These are phyloP conservation scores for Atkinsonella hypoxylon DNA, from an alignment of 2,329 filamentous ascomycete species.

Conservation along the genomic window DNA sequence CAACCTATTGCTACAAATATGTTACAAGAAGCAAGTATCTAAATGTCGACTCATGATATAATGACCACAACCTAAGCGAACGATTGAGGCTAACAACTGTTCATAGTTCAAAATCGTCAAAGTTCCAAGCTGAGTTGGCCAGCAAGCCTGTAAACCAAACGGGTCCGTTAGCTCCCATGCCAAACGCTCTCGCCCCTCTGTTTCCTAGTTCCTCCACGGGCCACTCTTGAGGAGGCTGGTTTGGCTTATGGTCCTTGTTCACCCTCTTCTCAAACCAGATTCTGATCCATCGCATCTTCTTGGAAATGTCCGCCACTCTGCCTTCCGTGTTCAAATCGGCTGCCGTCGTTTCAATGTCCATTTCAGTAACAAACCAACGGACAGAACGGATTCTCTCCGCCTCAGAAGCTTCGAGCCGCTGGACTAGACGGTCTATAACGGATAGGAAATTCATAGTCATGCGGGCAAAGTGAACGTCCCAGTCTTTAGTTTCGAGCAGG, in stretches of 20 bases:
- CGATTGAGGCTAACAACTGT: background rate
- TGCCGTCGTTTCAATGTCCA: constrained; percentile 10
- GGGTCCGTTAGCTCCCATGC: constrained; percentile 1
- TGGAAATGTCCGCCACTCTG: background rate
- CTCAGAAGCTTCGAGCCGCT: constrained; percentile 8
- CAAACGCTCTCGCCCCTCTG: background rate
- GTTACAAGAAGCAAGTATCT: background rate
- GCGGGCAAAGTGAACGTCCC: constrained; percentile 12
- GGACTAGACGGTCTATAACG: constrained; percentile 9
- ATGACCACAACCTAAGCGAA: background rate
- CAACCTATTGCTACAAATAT: background rate
- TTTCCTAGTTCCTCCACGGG: constrained; percentile 4
- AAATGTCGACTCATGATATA: too few species aligned
- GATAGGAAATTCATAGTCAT: constrained; percentile 9
- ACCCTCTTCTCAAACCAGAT: constrained; percentile 18
- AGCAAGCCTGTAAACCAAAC: constrained; percentile 15
- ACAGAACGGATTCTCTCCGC: constrained; percentile 1
- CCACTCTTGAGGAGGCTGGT: constrained; percentile 7
- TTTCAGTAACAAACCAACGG: constrained; percentile 11
- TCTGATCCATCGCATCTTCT: constrained; percentile 17
- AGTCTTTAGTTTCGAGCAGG: constrained; percentile 14
- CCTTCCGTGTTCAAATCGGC: constrained; percentile 10
- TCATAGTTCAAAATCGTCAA: constrained; percentile 7
- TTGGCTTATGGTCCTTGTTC: constrained; percentile 3
- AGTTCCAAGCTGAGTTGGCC: constrained; percentile 13